phyloP scores from a whole-genome alignment of 2,329 filamentous ascomycete genomes.

The Cordyceps militaris region DNA sequence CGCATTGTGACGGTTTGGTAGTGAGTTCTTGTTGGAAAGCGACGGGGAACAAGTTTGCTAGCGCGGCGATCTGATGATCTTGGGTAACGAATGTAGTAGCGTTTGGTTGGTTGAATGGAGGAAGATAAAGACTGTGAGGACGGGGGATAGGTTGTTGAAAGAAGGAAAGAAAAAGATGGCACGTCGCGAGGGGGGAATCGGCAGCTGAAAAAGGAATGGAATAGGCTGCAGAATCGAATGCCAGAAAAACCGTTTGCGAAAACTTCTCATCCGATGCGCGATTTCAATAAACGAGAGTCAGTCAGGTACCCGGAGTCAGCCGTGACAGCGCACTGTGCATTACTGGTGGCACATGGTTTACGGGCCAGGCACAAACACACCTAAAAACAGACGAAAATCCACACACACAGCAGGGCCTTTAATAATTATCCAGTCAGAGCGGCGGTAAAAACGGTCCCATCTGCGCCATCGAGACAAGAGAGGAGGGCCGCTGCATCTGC shows the following conservation, averaged over 20 bases:
- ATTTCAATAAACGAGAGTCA: background rate
- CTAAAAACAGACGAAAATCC: background rate
- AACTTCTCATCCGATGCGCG: background rate
- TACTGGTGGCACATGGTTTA: background rate
- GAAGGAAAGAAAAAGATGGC: background rate
- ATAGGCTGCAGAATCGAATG: background rate
- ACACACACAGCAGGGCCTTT: background rate
- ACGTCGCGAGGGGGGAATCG: background rate
- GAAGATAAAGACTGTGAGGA: background rate
- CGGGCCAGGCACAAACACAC: background rate
- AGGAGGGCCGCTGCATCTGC: too few relatives aligned
- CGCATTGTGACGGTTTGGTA: constrained; percentile 33
- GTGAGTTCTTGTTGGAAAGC: background rate
- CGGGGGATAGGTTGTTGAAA: background rate
- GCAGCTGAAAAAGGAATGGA: background rate
- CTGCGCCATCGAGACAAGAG: too few relatives aligned
- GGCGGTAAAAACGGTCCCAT: too few relatives aligned
- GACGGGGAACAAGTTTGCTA: background rate
- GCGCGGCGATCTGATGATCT: background rate
- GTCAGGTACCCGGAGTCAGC: background rate
- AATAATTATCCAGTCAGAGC: too few relatives aligned
- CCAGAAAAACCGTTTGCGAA: background rate
- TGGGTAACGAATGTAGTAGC: background rate
- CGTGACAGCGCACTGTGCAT: background rate
- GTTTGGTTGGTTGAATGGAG: background rate